A percentile compares a stretch with the other conserved stretches of the same genome.
These are phyloP conservation scores for Hyphopichia fennica DNA, from an alignment of 1,139 yeast genomes.

Conservation along the genomic window DNA sequence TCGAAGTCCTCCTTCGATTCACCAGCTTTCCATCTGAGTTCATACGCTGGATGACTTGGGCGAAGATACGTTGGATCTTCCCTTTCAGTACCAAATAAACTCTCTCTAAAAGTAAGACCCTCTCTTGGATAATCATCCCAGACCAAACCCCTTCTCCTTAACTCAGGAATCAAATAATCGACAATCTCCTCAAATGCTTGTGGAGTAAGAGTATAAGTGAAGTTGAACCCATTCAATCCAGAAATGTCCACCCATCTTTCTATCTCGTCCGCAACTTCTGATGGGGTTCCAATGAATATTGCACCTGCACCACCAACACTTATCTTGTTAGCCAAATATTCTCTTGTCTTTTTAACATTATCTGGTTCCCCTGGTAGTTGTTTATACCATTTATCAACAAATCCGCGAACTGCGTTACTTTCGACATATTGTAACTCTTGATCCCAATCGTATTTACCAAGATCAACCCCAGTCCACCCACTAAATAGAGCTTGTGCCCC, in stretches of 20 bases:
- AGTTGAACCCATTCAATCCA: constrained; percentile 30
- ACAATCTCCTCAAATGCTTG: constrained; percentile 28
- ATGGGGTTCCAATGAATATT: constrained; percentile 23
- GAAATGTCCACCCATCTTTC: constrained; percentile 31
- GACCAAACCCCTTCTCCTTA: constrained; percentile 23
- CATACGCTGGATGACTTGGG: constrained; percentile 37
- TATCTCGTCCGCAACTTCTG: constrained; percentile 26
- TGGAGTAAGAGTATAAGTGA: constrained; percentile 28
- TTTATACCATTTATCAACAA: constrained; percentile 32
- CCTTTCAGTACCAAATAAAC: constrained; percentile 22
- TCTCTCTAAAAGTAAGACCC: constrained; percentile 22
- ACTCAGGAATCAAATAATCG: constrained; percentile 25
- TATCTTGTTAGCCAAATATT: constrained; percentile 25
- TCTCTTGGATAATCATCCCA: constrained; percentile 30
- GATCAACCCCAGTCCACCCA: constrained; percentile 40
- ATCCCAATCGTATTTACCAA: constrained; percentile 26
- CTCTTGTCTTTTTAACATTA: constrained; percentile 24
- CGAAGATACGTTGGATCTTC: constrained; percentile 20
- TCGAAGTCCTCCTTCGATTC: constrained; percentile 40
- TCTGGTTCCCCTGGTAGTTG: constrained; percentile 25
- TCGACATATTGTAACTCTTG: constrained; percentile 28
- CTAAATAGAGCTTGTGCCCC: constrained; percentile 40
- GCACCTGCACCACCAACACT: constrained; percentile 31
- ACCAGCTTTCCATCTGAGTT: constrained; percentile 39
- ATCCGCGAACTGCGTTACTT: constrained; percentile 29